Conservation (phyloP, 164 flowering plant species). For the Chimonanthus praecox region DNA sequence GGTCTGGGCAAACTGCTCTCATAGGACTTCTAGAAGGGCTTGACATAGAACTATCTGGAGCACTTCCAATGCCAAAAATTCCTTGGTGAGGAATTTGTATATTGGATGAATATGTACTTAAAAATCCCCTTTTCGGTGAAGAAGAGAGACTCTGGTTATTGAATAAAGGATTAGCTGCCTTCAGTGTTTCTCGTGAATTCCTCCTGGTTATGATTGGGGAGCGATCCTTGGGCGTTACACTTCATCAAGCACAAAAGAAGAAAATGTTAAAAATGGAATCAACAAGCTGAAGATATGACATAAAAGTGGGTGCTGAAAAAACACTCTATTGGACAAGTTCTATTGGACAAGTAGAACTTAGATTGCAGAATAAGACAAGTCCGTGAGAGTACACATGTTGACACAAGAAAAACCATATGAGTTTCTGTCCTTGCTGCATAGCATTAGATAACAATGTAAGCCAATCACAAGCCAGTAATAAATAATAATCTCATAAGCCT, state of each 20-base stretch:
- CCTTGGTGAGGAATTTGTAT: slow-evolving; percentile 56
- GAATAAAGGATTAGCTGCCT: slow-evolving; percentile 35
- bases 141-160: slow-evolving; percentile 36
- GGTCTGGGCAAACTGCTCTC: slow-evolving; percentile 58
- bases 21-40: slow-evolving; percentile 95
- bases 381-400: too few relatives aligned
- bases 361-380: too few relatives aligned
- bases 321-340: too few relatives aligned
- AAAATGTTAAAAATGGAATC: neutral
- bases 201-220: slow-evolving; percentile 23
- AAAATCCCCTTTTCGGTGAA: slow-evolving; percentile 52
- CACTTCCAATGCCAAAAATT: slow-evolving; percentile 56
- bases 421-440: too few relatives aligned
- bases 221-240: slow-evolving; percentile 44
- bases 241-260: slow-evolving; percentile 24
- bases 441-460: neutral
- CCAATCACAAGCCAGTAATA: neutral
- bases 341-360: too few relatives aligned
- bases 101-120: slow-evolving; percentile 44
- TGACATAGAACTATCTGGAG: slow-evolving; percentile 91
- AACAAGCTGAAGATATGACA: neutral
- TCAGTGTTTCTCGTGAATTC: slow-evolving; percentile 37
- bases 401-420: too few relatives aligned
- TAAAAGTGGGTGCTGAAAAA: neutral
- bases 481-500: too few relatives aligned